phyloP scores from a whole-genome alignment of 768 basidiomycete species.

The Collybiopsis confluens region DNA sequence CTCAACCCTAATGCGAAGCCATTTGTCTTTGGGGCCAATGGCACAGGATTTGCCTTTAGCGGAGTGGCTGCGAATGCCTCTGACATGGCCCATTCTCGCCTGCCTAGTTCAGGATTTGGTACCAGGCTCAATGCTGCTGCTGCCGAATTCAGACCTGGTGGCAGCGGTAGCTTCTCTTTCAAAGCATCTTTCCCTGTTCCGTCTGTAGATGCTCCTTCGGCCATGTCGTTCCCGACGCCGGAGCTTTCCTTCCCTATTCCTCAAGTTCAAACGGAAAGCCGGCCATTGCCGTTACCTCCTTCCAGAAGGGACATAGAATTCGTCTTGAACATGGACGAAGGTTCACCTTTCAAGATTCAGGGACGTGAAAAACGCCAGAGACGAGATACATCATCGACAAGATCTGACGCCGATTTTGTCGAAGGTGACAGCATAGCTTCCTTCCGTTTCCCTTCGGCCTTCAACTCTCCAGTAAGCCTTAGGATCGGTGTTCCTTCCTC shows the following conservation, averaged over 20 bases:
- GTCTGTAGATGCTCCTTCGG: background rate
- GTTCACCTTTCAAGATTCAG: constrained; percentile 48
- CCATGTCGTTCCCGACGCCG: constrained; percentile 20
- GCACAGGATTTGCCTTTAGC: constrained; percentile 20
- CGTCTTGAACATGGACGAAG: constrained; percentile 17
- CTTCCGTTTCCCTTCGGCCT: constrained; percentile 67
- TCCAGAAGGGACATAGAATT: constrained; percentile 7
- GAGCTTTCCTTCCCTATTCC: constrained; percentile 27
- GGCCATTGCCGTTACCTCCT: constrained; percentile 25
- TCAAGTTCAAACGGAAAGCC: constrained; percentile 13
- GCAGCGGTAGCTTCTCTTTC: constrained; percentile 59
- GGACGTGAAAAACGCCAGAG: constrained; percentile 81
- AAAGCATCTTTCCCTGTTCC: constrained; percentile 39
- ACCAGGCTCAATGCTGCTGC: constrained; percentile 78
- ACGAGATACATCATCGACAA: constrained; percentile 35
- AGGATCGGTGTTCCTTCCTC: constrained; percentile 17
- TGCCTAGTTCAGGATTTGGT: constrained; percentile 41
- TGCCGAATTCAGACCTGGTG: constrained; percentile 71
- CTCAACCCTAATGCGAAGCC: constrained; percentile 83
- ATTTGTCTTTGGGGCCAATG: constrained; percentile 55
- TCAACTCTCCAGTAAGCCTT: constrained; percentile 45
- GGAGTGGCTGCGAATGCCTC: constrained; percentile 25
- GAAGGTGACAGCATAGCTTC: constrained; percentile 68
- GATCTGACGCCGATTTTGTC: constrained; percentile 23
- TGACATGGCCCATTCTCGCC: constrained; percentile 32